phyloP scores from a whole-genome alignment of 2,329 filamentous ascomycete species.

The Venturia asperata region DNA sequence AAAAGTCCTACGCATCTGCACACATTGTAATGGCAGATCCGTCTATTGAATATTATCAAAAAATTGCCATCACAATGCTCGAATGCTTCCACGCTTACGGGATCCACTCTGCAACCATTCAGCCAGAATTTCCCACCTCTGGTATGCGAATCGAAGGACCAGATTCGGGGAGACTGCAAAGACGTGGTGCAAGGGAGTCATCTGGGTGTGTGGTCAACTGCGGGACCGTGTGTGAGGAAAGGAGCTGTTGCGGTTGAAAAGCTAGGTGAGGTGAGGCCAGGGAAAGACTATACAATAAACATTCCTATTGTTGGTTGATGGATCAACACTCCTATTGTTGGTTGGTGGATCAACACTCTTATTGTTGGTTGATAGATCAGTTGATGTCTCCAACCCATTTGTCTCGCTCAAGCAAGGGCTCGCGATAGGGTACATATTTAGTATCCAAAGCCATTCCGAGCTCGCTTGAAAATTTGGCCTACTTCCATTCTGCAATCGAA shows the following conservation, averaged over 20 bases:
- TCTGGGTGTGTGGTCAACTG: slow-evolving; percentile 9
- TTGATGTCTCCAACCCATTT: not conserved
- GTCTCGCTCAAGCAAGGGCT: not conserved
- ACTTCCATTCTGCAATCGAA: not conserved
- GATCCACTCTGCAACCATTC: slow-evolving; percentile 63
- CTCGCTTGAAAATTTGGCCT: not conserved
- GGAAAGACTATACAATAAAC: not conserved
- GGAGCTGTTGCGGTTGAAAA: slow-evolving; percentile 10
- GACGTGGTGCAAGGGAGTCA: not conserved
- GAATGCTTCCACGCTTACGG: slow-evolving; percentile 68
- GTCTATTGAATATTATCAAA: slow-evolving; percentile 52
- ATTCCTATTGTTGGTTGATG: not conserved
- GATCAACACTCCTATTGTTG: not conserved
- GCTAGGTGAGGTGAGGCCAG: not conserved
- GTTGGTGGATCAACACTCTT: not conserved
- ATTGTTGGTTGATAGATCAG: not conserved
- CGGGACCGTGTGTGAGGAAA: slow-evolving; percentile 11
- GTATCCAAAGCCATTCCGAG: too few species aligned
- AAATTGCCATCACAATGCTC: slow-evolving; percentile 53
- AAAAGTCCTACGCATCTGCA: slow-evolving; percentile 61
- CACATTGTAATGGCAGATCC: slow-evolving; percentile 58
- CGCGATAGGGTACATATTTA: not conserved
- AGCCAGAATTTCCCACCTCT: slow-evolving; percentile 49
- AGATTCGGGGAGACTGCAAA: not conserved
- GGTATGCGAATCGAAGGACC: not conserved